A percentile compares a stretch with the other conserved stretches of the same genome.
These are phyloP conservation scores for Berkeleyomyces basicola DNA, from an alignment of 2,329 filamentous ascomycete species.

Conservation along the genomic window DNA sequence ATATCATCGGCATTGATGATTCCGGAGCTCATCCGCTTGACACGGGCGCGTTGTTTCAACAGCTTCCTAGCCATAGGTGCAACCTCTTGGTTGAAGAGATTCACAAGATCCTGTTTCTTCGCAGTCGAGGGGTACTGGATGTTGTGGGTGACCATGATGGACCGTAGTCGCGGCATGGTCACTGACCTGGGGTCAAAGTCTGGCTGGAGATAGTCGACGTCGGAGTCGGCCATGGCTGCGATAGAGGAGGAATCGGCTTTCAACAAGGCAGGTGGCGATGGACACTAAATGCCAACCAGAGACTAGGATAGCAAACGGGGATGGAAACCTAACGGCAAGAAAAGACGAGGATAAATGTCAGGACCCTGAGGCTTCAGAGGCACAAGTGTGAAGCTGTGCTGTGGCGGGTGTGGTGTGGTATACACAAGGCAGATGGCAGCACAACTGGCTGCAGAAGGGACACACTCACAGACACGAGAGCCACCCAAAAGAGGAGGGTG, in stretches of 20 bases:
- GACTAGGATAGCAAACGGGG: too few species aligned
- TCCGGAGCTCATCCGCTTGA: slow-evolving; percentile 73
- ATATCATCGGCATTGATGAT: slow-evolving; percentile 45
- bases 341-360: too few species aligned
- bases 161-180: slow-evolving; percentile 76
- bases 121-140: slow-evolving; percentile 72
- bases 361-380: not conserved
- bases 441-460: too few species aligned
- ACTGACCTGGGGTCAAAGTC: slow-evolving; percentile 72
- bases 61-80: slow-evolving; percentile 64
- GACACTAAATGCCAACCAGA: too few species aligned
- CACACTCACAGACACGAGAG: not conserved
- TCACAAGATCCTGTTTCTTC: slow-evolving; percentile 78
- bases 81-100: slow-evolving; percentile 66
- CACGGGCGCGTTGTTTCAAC: slow-evolving; percentile 55
- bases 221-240: slow-evolving; percentile 42
- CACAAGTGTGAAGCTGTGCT: not conserved
- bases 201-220: slow-evolving; percentile 69
- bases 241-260: not conserved
- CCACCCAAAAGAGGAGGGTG: not conserved
- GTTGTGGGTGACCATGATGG: slow-evolving; percentile 79
- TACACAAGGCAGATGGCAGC: not conserved
- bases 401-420: not conserved
- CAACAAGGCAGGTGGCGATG: too few species aligned
- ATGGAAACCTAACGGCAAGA: too few species aligned